Percentiles rank a stretch among this genome's conserved stretches.
phyloP scores from a whole-genome alignment of 495 filamentous ascomycete genomes.

The Neurospora sublineolata region DNA sequence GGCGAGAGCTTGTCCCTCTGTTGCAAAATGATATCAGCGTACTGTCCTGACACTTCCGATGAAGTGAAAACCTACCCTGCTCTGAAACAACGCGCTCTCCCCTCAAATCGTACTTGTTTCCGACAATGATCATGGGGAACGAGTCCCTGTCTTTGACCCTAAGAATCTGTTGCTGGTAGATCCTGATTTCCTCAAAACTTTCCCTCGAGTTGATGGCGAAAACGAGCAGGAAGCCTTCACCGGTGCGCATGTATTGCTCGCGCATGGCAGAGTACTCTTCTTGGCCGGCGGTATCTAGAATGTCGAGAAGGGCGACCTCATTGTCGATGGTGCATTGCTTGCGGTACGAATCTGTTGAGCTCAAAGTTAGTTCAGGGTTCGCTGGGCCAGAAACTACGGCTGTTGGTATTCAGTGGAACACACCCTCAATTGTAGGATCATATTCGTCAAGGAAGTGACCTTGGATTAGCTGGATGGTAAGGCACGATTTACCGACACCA shows the following conservation, averaged over 20 bases:
- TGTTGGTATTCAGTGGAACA: slow-evolving; percentile 12
- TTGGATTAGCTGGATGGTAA: slow-evolving; percentile 98
- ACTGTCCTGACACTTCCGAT: background rate
- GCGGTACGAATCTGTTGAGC: slow-evolving; percentile 78
- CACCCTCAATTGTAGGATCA: slow-evolving; percentile 98
- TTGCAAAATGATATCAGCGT: slow-evolving; percentile 18
- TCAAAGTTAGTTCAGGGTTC: slow-evolving; percentile 3
- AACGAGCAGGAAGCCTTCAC: slow-evolving; percentile 93
- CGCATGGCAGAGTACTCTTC: slow-evolving; percentile 99
- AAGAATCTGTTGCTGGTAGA: slow-evolving; percentile 96
- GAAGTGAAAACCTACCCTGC: slow-evolving; percentile 53
- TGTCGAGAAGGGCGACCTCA: slow-evolving; percentile 91
- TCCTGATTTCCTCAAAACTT: slow-evolving; percentile 95
- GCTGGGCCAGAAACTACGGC: background rate
- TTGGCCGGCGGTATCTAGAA: slow-evolving; percentile 94
- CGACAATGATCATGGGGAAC: slow-evolving; percentile 98
- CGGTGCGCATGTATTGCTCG: slow-evolving; percentile 99
- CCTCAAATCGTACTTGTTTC: slow-evolving; percentile 98
- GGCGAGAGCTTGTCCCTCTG: slow-evolving; percentile 85
- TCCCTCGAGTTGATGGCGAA: slow-evolving; percentile 97
- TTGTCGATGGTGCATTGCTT: slow-evolving; percentile 99
- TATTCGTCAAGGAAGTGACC: slow-evolving; percentile 99
- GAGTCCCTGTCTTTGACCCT: slow-evolving; percentile 98
- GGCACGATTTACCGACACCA: slow-evolving; percentile 97
- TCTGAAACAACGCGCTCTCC: slow-evolving; percentile 77